These are phyloP conservation scores for Persicaria maculosa DNA, from an alignment of 148 eudicot species.

Conservation along the genomic window DNA sequence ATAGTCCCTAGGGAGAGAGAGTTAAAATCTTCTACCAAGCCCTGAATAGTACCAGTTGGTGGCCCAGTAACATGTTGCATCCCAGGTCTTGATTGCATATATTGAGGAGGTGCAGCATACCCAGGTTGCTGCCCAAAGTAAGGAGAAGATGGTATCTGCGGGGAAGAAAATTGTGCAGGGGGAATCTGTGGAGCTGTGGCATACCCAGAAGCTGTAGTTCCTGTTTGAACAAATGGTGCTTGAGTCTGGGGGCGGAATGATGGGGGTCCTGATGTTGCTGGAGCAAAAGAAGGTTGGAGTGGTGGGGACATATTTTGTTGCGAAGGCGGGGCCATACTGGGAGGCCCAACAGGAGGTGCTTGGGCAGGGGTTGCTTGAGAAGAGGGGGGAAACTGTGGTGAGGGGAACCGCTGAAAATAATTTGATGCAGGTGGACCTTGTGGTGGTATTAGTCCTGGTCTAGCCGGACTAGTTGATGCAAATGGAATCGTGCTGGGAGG, in stretches of 20 bases:
- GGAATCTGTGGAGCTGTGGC: conserved; percentile 29
- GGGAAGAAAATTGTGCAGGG: conserved; percentile 11
- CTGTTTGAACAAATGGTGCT: conserved; percentile 24
- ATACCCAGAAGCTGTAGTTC: conserved; percentile 42
- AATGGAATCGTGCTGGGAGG: conserved; percentile 37
- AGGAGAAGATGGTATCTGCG: conserved; percentile 25
- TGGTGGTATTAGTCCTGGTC: conserved; percentile 35
- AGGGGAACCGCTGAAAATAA: conserved; percentile 43
- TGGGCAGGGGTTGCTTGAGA: conserved; percentile 36
- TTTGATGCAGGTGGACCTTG: conserved; percentile 25
- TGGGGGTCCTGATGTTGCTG: conserved; percentile 39
- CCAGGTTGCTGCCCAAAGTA: conserved; percentile 45
- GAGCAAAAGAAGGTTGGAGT: conserved; percentile 40
- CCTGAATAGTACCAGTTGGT: conserved; percentile 48
- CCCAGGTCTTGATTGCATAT: conserved; percentile 35
- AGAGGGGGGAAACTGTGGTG: conserved; percentile 50
- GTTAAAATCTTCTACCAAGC: conserved; percentile 69
- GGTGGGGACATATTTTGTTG: conserved; percentile 42
- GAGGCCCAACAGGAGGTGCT: conserved; percentile 41
- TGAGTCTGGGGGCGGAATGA: conserved; percentile 31
- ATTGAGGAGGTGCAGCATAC: conserved; percentile 40
- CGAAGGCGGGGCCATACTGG: conserved; percentile 31
- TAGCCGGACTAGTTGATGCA: conserved; percentile 33
- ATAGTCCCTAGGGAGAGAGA: conserved; percentile 63
- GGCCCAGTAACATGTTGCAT: conserved; percentile 57